Evolutionary conservation across 1,284 basidiomycete species (phyloP), one percentile per base, ranked within the genome.

Genomic region (Flammula alnicola): DNA sequence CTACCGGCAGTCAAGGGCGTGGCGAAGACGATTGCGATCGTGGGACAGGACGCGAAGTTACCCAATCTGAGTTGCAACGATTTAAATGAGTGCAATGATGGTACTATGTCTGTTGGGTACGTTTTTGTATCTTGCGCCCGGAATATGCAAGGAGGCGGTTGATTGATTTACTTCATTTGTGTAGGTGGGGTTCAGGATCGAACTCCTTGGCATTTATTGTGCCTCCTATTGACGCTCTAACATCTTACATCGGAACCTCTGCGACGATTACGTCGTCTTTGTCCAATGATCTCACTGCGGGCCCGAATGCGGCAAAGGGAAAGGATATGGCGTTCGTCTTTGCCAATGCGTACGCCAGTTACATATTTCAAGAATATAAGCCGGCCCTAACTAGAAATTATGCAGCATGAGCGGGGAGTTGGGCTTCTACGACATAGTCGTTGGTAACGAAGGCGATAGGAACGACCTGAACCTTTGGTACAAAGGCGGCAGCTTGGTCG

Each of bases 381-480:
- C 20, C 32, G 8, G n/a, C 26, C 16, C 10, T n/a, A 40, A 9
- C 6, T 3, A n/a, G 4, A n/a, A n/a, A n/a, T n/a, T n/a, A n/a
- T n/a, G n/a, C n/a, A 74, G 70, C 1, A 75, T 74, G 73, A 77
- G 76, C 50, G 75, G 76, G 11, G 76, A 78, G 49, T 65, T 77
- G 4, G 74, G 71, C 1, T 60, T 65, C 33, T 81, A 88, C 63
- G 72, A 82, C 32, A 76, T 76, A 3, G 83, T 88, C 2, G 80
- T 81, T 33, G 80, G 80, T 1, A 85, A 84, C 54, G 74, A 75
- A 49, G 86, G 86, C 6, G 89, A 92, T 62, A 77, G 87, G 25
- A 90, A 91, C 61, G 84, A 91, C 59, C 68, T 91, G 9, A 78
- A 79, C 17, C 76, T 88, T 0, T 91, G 88, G 89, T 80, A 78